These are phyloP conservation scores for Fragaria iinumae DNA, from an alignment of 306 rosid genomes.

Conservation along the genomic window DNA sequence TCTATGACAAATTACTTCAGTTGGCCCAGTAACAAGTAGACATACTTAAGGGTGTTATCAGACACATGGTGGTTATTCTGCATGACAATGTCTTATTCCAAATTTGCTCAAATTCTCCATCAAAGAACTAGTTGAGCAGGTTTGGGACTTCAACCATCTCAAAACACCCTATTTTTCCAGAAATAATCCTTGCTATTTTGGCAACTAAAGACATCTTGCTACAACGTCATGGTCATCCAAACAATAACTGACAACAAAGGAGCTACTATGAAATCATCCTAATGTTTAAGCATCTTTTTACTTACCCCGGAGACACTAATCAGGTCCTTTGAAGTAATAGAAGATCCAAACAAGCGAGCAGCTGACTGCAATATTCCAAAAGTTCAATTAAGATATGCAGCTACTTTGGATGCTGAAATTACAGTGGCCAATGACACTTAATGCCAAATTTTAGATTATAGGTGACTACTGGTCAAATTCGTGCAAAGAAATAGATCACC, in stretches of 20 bases:
- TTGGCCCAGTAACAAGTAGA: background rate
- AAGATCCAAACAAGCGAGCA: conserved; percentile 89
- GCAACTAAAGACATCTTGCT: background rate
- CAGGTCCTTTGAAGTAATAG: conserved; percentile 72
- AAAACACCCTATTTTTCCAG: conserved; percentile 11
- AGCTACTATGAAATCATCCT: background rate
- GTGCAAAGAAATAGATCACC: background rate
- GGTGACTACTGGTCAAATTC: background rate
- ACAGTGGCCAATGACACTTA: background rate
- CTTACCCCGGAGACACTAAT: conserved; percentile 89
- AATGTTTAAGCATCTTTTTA: conserved; percentile 8
- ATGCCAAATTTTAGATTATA: background rate
- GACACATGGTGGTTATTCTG: background rate
- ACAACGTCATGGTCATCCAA: background rate
- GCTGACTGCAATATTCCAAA: conserved; percentile 66
- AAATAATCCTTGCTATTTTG: conserved; percentile 13
- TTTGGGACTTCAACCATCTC: conserved; percentile 19
- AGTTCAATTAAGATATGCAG: background rate
- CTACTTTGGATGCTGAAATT: background rate
- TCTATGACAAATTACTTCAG: background rate
- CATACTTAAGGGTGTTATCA: background rate
- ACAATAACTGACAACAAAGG: background rate
- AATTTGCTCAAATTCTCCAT: background rate
- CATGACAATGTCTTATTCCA: background rate
- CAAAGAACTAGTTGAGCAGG: background rate